A percentile compares a stretch with the other conserved stretches of the same genome.
phyloP scores from a whole-genome alignment of 78 protist species.

The Isochrysis galbana region DNA sequence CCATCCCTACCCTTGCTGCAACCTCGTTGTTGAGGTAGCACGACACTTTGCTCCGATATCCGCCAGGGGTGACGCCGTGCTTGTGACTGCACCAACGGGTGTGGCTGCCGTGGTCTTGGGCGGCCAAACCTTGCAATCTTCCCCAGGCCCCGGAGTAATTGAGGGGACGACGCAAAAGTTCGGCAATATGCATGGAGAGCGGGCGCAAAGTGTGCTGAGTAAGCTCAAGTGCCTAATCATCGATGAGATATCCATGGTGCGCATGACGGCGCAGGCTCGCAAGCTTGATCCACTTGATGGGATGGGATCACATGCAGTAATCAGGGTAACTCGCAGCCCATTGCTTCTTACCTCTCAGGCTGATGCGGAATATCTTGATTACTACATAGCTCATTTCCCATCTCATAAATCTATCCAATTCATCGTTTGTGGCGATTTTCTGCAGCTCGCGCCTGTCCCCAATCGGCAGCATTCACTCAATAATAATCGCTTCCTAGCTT shows the following conservation, averaged over 20 bases:
- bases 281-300: no score
- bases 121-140: slow-evolving; percentile 61
- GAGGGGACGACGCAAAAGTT: not conserved
- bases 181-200: not conserved
- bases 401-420: slow-evolving; percentile 69
- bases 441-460: slow-evolving; percentile 80
- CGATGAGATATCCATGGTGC: slow-evolving; percentile 84
- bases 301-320: no score
- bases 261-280: no score
- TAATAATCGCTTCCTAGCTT: not conserved
- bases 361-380: slow-evolving; percentile 68
- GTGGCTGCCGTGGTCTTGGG: slow-evolving; percentile 47
- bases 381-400: slow-evolving; percentile 52
- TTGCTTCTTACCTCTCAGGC: no score
- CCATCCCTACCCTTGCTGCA: no score
- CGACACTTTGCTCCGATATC: no score
- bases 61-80: slow-evolving; percentile 25
- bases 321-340: no score
- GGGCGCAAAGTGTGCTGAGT: not conserved
- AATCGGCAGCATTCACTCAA: not conserved
- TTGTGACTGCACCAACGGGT: slow-evolving; percentile 67
- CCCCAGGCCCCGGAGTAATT: slow-evolving; percentile 40
- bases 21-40: no score
- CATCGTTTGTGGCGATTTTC: slow-evolving; percentile 80
- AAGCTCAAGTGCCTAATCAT: slow-evolving; percentile 46